These are phyloP conservation scores for Colletotrichum caudatum DNA, from an alignment of 2,329 filamentous ascomycete species.

Conservation along the genomic window DNA sequence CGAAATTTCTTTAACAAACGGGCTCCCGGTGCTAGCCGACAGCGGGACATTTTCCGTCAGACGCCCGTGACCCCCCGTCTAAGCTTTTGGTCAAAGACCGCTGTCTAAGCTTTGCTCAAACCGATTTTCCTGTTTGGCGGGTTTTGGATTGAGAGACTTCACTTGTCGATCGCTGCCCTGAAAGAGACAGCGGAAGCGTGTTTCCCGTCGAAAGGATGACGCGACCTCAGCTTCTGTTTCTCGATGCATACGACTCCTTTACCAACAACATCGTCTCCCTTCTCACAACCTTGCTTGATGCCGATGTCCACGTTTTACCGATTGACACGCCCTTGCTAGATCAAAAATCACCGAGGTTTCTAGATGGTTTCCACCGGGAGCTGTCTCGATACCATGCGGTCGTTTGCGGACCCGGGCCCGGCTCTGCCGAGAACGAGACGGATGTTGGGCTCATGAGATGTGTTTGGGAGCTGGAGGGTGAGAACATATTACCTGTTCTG, in stretches of 20 bases:
- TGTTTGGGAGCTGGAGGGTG: slow-evolving; percentile 76
- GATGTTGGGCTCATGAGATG: slow-evolving; percentile 86
- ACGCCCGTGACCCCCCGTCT: slow-evolving; percentile 19
- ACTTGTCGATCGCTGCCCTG: slow-evolving; percentile 1
- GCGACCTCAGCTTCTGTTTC: slow-evolving; percentile 76
- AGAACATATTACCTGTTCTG: slow-evolving; percentile 77
- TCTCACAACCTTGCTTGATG: slow-evolving; percentile 76
- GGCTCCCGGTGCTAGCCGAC: slow-evolving; percentile 38
- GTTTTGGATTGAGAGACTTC: slow-evolving; percentile 23
- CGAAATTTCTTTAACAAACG: slow-evolving; percentile 28
- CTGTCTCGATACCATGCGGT: slow-evolving; percentile 80
- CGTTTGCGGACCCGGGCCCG: slow-evolving; percentile 91
- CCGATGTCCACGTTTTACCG: slow-evolving; percentile 76
- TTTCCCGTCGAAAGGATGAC: slow-evolving; percentile 44
- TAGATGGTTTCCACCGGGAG: slow-evolving; percentile 60
- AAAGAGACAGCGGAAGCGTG: slow-evolving; percentile 2
- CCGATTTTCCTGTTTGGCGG: slow-evolving; percentile 7
- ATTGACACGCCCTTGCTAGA: slow-evolving; percentile 73
- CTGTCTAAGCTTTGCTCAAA: slow-evolving; percentile 19
- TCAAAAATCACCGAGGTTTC: slow-evolving; percentile 57
- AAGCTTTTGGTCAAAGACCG: slow-evolving; percentile 9
- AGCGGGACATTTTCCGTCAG: slow-evolving; percentile 25
- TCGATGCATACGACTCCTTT: slow-evolving; percentile 98
- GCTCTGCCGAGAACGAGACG: slow-evolving; percentile 75
- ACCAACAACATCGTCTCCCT: slow-evolving; percentile 93